phyloP scores from a whole-genome alignment of 306 rosid species.

The Pachyrhizus erosus region DNA sequence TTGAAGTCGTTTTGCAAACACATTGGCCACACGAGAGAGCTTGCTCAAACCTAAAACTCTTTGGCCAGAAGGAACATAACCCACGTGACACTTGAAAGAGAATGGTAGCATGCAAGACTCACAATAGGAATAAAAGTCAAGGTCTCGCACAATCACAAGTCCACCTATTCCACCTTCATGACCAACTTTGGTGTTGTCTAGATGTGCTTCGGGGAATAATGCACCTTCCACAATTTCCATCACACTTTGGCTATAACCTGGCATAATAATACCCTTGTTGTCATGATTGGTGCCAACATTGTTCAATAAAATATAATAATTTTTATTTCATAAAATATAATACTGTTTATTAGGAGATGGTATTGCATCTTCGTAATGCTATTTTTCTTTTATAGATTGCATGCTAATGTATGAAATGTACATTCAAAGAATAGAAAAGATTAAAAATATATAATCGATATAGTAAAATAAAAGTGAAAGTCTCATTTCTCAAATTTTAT shows the following conservation, averaged over 20 bases:
- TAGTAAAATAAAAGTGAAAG: too few species aligned
- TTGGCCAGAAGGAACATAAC: background rate
- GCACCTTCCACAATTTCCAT: background rate
- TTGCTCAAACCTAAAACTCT: constrained; percentile 7
- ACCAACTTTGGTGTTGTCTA: background rate
- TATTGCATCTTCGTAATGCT: too few species aligned
- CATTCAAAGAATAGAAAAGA: too few species aligned
- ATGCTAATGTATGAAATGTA: too few species aligned
- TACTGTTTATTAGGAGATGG: too few species aligned
- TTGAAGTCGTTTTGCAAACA: background rate
- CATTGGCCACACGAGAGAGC: background rate
- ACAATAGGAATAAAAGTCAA: background rate
- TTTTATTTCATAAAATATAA: too few species aligned
- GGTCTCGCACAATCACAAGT: background rate
- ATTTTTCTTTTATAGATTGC: too few species aligned
- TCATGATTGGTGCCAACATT: too few species aligned
- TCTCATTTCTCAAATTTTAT: too few species aligned
- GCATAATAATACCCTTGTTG: background rate
- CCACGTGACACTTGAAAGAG: background rate
- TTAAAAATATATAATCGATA: too few species aligned
- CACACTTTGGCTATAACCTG: background rate
- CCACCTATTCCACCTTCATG: constrained; percentile 5
- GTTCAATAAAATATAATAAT: too few species aligned
- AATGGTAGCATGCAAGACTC: constrained; percentile 1
- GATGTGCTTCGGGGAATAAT: background rate